These are phyloP conservation scores for Lactifluus piperatus DNA, from an alignment of 768 basidiomycete species.

Conservation along the genomic window DNA sequence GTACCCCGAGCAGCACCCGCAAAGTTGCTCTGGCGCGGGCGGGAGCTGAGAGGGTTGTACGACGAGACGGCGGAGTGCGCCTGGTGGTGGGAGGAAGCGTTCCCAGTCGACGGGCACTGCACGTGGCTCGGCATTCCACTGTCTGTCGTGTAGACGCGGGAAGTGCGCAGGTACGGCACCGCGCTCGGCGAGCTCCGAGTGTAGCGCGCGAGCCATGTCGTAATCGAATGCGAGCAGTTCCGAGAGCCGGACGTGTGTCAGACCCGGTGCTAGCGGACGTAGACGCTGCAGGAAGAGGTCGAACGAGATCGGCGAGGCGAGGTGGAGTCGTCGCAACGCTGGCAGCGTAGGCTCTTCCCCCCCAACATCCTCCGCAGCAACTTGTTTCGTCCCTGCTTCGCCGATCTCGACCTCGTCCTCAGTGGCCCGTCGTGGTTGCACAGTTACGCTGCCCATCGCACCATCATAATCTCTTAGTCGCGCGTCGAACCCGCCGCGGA, in stretches of 20 bases:
- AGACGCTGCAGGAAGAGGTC: conserved; percentile 17
- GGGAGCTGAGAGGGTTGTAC: conserved; percentile 15
- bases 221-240: conserved; percentile 19
- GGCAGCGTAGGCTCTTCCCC: conserved; percentile 6
- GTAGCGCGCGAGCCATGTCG: conserved; percentile 12
- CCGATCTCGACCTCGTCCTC: background rate
- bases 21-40: conserved; percentile 10
- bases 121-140: conserved; percentile 12
- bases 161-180: conserved; percentile 12
- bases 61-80: conserved; percentile 6
- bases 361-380: background rate
- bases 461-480: conserved; percentile 11
- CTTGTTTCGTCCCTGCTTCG: background rate
- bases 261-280: conserved; percentile 11
- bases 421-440: background rate
- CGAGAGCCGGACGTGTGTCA: conserved; percentile 18
- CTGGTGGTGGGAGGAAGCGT: conserved; percentile 2
- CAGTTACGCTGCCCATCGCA: background rate
- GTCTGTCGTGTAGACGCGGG: conserved; percentile 1
- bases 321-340: conserved; percentile 14
- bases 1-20: conserved; percentile 20
- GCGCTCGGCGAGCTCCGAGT: conserved; percentile 19
- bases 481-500: conserved; percentile 19
- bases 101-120: conserved; percentile 16
- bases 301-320: conserved; percentile 18